phyloP scores from a whole-genome alignment of 2,329 filamentous ascomycete species.

The Chrysoporthe deuterocubensis region DNA sequence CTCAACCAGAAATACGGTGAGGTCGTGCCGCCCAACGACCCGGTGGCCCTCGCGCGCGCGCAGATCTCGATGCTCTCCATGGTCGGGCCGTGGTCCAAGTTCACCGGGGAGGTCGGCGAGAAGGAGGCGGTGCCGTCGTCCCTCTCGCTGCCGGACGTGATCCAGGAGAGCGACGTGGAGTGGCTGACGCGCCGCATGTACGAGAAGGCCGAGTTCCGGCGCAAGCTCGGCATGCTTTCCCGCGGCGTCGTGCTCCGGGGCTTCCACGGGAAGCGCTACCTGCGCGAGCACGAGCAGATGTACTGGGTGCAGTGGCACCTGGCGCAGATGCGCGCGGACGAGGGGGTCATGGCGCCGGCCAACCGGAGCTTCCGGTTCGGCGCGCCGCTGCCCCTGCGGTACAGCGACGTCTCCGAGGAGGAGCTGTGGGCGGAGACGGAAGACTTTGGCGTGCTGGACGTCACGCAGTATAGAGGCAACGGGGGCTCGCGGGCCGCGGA shows the following conservation, averaged over 20 bases:
- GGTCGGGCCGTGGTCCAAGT: conserved; percentile 64
- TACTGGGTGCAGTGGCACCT: conserved; percentile 52
- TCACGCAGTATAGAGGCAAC: conserved; percentile 23
- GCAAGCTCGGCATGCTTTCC: conserved; percentile 61
- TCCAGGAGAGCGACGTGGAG: conserved; percentile 52
- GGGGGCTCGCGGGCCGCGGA: conserved; percentile 6
- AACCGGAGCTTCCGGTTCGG: conserved; percentile 32
- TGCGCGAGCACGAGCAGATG: conserved; percentile 66
- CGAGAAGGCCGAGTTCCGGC: conserved; percentile 59
- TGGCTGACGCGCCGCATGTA: conserved; percentile 62
- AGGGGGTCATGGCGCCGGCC: conserved; percentile 26
- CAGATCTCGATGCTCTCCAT: conserved; percentile 66
- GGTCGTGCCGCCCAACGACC: conserved; percentile 67
- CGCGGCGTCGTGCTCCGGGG: conserved; percentile 62
- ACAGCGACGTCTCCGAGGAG: conserved; percentile 30
- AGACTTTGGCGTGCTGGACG: conserved; percentile 31
- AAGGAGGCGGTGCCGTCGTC: conserved; percentile 38
- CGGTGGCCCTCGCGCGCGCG: conserved; percentile 61
- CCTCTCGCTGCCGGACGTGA: conserved; percentile 41
- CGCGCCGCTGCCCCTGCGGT: conserved; percentile 30
- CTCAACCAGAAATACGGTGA: conserved; percentile 58
- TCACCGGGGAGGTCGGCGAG: conserved; percentile 54
- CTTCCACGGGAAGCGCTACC: conserved; percentile 62
- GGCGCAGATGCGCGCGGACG: conserved; percentile 36
- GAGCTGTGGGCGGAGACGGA: conserved; percentile 31